Base-by-base conservation (phyloP, 306 rosid species). In the Cyamopsis tetragonoloba region DNA sequence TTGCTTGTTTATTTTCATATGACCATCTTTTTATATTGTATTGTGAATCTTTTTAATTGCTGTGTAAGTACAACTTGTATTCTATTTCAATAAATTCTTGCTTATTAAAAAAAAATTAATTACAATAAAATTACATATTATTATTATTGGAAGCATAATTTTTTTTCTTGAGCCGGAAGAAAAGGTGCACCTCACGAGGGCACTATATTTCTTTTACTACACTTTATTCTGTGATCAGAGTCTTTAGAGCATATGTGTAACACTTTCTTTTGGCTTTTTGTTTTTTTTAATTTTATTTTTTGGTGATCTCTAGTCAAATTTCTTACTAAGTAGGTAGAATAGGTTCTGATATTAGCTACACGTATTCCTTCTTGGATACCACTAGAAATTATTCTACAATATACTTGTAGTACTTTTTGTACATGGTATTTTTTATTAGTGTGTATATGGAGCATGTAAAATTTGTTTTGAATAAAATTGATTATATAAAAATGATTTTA, bases 81-180 rank as follows among this genome's bases (percentile, higher is more conserved):
- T n/a, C n/a, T n/a, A n/a, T n/a, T n/a, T n/a, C n/a, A n/a, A n/a
- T n/a, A n/a, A n/a, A n/a, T n/a, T n/a, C n/a, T n/a, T n/a, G n/a
- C n/a, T n/a, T n/a, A n/a, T n/a, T n/a, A n/a, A n/a, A n/a, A n/a
- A n/a, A n/a, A n/a, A n/a, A n/a, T n/a, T n/a, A n/a, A n/a, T n/a
- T n/a, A n/a, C n/a, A n/a, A n/a, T n/a, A n/a, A n/a, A n/a, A n/a
- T n/a, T n/a, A n/a, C n/a, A n/a, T n/a, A n/a, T n/a, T 41, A 38
- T 73, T 44, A 34, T 17, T 35, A 34, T 76, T 76, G 68, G 61
- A 56, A 70, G 81, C 82, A 74, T 68, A 77, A 34, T 71, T 79
- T 70, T 66, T 66, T 91, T 55, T 68, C 96, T 81, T 86, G 82
- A 18, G 79, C 81, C 81, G 53, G 74, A 91, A 91, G 96, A 71